A percentile compares a stretch with the other conserved stretches of the same genome.
phyloP scores from a whole-genome alignment of 2,329 filamentous ascomycete genomes.

The Hypoxylon sp. region DNA sequence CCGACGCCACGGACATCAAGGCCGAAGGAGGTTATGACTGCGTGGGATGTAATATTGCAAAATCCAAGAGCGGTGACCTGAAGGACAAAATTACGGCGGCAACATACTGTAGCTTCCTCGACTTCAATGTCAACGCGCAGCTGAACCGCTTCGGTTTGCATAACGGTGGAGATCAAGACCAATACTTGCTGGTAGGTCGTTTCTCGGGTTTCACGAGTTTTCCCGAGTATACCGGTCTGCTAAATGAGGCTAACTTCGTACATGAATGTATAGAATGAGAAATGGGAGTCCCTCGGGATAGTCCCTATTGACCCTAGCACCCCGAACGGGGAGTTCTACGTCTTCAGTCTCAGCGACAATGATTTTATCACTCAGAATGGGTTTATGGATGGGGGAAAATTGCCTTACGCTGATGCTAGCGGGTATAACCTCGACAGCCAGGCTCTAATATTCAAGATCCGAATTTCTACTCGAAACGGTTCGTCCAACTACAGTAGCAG shows the following conservation, averaged over 20 bases:
- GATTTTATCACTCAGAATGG: constrained; percentile 81
- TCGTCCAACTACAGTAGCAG: neutral
- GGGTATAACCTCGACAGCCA: constrained; percentile 72
- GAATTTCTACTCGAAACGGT: constrained; percentile 48
- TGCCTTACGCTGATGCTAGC: constrained; percentile 67
- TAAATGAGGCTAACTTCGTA: constrained; percentile 23
- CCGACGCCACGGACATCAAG: constrained; percentile 70
- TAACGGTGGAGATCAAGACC: constrained; percentile 73
- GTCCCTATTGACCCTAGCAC: constrained; percentile 66
- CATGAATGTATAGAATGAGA: constrained; percentile 67
- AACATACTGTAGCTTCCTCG: constrained; percentile 73
- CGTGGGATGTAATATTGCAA: constrained; percentile 48
- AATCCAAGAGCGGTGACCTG: constrained; percentile 62
- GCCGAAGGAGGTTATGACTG: constrained; percentile 56
- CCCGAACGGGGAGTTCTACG: constrained; percentile 69
- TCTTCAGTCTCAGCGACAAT: constrained; percentile 77
- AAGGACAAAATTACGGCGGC: constrained; percentile 67
- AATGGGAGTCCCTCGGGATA: constrained; percentile 78
- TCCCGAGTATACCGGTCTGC: neutral
- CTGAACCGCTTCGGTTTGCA: constrained; percentile 74
- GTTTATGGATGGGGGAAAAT: constrained; percentile 67
- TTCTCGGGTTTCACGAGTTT: neutral
- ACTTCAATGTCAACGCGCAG: constrained; percentile 75
- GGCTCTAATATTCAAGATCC: constrained; percentile 72
- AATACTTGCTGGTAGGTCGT: constrained; percentile 60